phyloP scores from a whole-genome alignment of 768 basidiomycete species.

The Psilocybe cubensis region DNA sequence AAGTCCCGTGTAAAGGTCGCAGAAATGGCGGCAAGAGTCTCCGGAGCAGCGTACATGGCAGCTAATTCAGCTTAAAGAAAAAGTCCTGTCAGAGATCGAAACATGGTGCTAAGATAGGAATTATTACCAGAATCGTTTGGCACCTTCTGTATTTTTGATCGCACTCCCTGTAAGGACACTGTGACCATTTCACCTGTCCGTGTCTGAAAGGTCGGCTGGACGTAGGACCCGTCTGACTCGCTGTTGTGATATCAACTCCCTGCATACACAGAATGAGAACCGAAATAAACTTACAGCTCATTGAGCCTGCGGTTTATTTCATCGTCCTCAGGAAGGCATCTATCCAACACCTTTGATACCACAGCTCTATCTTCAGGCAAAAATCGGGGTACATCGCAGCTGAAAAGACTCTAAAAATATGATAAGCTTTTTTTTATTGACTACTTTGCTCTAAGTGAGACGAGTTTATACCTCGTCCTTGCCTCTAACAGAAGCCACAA shows the following conservation, averaged over 20 bases:
- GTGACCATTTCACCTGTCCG: constrained; percentile 17
- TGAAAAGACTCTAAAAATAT: constrained; percentile 44
- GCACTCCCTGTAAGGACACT: constrained; percentile 20
- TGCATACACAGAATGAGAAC: not conserved
- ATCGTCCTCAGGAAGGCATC: constrained; percentile 45
- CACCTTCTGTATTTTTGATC: constrained; percentile 13
- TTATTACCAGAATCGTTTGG: constrained; percentile 8
- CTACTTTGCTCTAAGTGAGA: not conserved
- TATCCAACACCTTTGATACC: constrained; percentile 56
- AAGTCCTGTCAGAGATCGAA: not conserved
- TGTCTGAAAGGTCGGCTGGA: constrained; percentile 19
- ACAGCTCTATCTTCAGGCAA: constrained; percentile 44
- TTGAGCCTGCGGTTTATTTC: constrained; percentile 44
- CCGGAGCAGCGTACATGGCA: constrained; percentile 22
- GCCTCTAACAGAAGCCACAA: constrained; percentile 49
- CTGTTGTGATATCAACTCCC: constrained; percentile 18
- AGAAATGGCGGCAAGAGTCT: constrained; percentile 24
- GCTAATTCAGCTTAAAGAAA: constrained; percentile 9
- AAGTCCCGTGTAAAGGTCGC: constrained; percentile 26
- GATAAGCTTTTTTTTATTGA: not conserved
- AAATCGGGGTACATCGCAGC: constrained; percentile 44
- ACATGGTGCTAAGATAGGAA: not conserved
- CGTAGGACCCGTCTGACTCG: constrained; percentile 25
- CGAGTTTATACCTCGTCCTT: constrained; percentile 42
- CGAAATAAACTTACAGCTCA: constrained; percentile 49